A percentile compares a stretch with the other conserved stretches of the same genome.
These are phyloP conservation scores for Clarireedia monteithiana DNA, from an alignment of 2,329 filamentous ascomycete genomes.

Conservation along the genomic window DNA sequence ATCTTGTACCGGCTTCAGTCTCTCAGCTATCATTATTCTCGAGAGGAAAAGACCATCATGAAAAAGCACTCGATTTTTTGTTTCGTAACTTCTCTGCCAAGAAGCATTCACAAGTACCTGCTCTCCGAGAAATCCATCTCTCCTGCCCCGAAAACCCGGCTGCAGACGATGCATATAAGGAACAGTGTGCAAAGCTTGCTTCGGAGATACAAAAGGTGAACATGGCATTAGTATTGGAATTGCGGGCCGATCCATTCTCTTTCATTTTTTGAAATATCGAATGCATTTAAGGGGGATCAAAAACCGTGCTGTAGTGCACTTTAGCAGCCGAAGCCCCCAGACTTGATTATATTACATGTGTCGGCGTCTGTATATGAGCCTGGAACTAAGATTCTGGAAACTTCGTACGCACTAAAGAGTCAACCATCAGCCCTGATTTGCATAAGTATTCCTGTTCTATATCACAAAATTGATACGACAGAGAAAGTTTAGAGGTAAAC, in stretches of 20 bases:
- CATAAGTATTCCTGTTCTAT: too few species aligned
- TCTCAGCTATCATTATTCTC: not conserved
- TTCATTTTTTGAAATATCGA: not conserved
- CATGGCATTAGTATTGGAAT: not conserved
- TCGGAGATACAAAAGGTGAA: not conserved
- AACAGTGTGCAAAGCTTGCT: not conserved
- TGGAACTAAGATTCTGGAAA: too few species aligned
- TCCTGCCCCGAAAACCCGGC: not conserved
- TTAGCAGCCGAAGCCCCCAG: too few species aligned
- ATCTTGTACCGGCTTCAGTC: not conserved
- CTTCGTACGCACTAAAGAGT: too few species aligned
- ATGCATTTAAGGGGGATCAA: not conserved
- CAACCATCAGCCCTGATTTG: too few species aligned
- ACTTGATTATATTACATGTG: too few species aligned
- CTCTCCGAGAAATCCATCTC: not conserved
- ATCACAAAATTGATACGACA: too few species aligned
- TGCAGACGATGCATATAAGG: not conserved
- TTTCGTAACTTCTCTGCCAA: not conserved
- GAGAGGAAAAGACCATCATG: not conserved
- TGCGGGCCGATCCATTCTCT: too few species aligned
- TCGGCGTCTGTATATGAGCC: too few species aligned
- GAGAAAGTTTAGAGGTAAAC: too few species aligned
- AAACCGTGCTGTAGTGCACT: too few species aligned
- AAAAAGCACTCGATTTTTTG: not conserved
- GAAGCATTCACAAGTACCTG: not conserved